These are phyloP conservation scores for Debaryomyces subglobosus DNA, from an alignment of 1,139 yeast genomes.

Conservation along the genomic window DNA sequence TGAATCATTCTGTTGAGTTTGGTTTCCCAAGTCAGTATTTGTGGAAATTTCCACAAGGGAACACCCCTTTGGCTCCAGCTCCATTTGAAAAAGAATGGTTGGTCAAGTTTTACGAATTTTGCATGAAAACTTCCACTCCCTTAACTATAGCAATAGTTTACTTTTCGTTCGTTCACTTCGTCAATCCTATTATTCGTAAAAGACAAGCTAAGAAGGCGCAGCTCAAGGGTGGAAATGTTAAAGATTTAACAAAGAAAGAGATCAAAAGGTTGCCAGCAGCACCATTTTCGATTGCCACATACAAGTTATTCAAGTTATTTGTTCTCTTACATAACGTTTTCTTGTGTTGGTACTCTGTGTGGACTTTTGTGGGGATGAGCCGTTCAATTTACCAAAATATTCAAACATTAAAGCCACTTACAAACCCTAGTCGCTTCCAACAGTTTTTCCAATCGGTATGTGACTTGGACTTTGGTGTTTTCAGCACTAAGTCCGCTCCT, in stretches of 20 bases:
- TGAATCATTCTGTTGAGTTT: constrained; percentile 27
- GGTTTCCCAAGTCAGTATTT: constrained; percentile 42
- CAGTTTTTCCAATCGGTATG: constrained; percentile 62
- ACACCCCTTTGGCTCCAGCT: constrained; percentile 37
- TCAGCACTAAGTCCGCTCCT: constrained; percentile 34
- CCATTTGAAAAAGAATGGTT: constrained; percentile 38
- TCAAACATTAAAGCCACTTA: constrained; percentile 25
- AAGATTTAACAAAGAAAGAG: constrained; percentile 22
- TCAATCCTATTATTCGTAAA: constrained; percentile 46
- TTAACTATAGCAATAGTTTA: constrained; percentile 61
- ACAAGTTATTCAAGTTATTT: constrained; percentile 51
- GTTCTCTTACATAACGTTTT: constrained; percentile 66
- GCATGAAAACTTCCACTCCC: constrained; percentile 52
- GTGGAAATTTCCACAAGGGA: constrained; percentile 36
- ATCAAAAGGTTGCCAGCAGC: constrained; percentile 53
- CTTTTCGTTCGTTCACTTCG: constrained; percentile 59
- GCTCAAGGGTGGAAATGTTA: constrained; percentile 12
- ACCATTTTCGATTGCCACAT: constrained; percentile 55
- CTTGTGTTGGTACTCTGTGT: constrained; percentile 66
- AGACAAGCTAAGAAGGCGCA: constrained; percentile 36
- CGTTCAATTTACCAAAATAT: constrained; percentile 48
- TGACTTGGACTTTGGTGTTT: constrained; percentile 62
- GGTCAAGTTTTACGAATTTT: constrained; percentile 27
- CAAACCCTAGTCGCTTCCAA: constrained; percentile 17
- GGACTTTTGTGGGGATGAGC: constrained; percentile 75